Evolutionary conservation across 2,329 filamentous ascomycete species (phyloP).

Genomic region (Alternaria tenuissima): DNA sequence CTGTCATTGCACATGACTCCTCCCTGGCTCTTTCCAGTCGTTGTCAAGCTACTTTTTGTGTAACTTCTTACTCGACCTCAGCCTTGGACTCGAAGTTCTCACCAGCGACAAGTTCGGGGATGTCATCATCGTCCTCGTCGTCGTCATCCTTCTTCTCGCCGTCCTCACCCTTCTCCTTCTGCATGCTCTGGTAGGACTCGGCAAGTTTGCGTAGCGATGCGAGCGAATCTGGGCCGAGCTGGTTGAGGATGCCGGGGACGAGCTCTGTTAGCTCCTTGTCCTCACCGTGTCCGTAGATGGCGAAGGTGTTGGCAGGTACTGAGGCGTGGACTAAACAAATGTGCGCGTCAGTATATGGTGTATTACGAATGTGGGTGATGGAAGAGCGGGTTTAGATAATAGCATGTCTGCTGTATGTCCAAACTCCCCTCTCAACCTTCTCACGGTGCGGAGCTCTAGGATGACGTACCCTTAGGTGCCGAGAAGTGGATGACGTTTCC

Average conservation of each 20-base stretch:
- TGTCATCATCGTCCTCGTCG: conserved; percentile 77
- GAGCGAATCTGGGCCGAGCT: conserved; percentile 97
- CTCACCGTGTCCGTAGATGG: conserved; percentile 98
- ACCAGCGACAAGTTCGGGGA: conserved; percentile 94
- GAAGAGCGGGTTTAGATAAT: background rate
- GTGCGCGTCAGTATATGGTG: conserved; percentile 19
- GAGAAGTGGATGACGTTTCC: conserved; percentile 99
- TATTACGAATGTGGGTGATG: background rate
- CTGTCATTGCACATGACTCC: conserved; percentile 29
- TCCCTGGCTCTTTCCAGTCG: conserved; percentile 29
- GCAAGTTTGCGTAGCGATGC: conserved; percentile 97
- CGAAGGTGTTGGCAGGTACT: conserved; percentile 98
- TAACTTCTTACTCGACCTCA: conserved; percentile 77
- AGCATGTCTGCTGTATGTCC: background rate
- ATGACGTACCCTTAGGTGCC: conserved; percentile 85
- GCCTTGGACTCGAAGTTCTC: conserved; percentile 94
- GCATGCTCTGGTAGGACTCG: conserved; percentile 99
- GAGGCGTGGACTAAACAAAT: conserved; percentile 82
- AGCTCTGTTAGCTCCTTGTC: conserved; percentile 99
- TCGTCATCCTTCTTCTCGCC: conserved; percentile 74
- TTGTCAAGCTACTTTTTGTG: conserved; percentile 16
- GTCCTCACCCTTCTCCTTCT: conserved; percentile 85
- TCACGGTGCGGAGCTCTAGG: background rate
- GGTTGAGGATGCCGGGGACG: conserved; percentile 98
- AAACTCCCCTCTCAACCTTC: background rate